Percentiles rank a stretch among this genome's conserved stretches.
phyloP scores from a whole-genome alignment of 2,329 filamentous ascomycete species.

The Cladosporium austrohemisphaericum region DNA sequence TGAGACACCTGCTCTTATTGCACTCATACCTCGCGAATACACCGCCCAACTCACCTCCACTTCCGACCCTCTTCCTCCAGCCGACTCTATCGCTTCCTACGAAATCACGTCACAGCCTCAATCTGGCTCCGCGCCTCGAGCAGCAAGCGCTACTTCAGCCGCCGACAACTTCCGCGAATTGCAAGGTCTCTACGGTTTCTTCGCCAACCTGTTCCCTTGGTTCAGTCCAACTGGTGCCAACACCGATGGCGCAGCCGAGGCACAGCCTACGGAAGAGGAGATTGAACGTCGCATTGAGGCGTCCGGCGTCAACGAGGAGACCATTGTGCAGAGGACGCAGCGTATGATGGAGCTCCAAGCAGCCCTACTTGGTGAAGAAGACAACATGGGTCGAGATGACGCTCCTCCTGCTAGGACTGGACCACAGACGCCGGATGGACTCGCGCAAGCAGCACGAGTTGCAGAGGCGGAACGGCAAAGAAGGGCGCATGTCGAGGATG shows the following conservation, averaged over 20 bases:
- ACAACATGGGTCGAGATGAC: background rate
- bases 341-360: conserved; percentile 28
- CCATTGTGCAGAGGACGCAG: conserved; percentile 26
- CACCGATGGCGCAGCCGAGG: conserved; percentile 11
- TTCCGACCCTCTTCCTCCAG: conserved; percentile 78
- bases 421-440: conserved; percentile 4
- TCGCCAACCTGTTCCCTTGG: conserved; percentile 30
- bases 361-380: conserved; percentile 22
- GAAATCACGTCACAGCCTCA: conserved; percentile 12
- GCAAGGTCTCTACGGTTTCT: conserved; percentile 28
- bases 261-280: conserved; percentile 25
- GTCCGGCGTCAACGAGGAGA: conserved; percentile 25
- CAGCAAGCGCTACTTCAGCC: conserved; percentile 4
- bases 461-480: conserved; percentile 5
- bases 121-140: conserved; percentile 3
- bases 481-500: conserved; percentile 9
- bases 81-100: conserved; percentile 38
- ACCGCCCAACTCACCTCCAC: conserved; percentile 65
- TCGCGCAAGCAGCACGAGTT: conserved; percentile 5
- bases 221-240: conserved; percentile 19
- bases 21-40: conserved; percentile 62
- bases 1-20: conserved; percentile 67
- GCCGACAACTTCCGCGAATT: conserved; percentile 27
- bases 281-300: conserved; percentile 28
- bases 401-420: background rate